These are phyloP conservation scores for Cutaneotrichosporon mucoides DNA, from an alignment of 1,284 basidiomycete species.

Conservation along the genomic window DNA sequence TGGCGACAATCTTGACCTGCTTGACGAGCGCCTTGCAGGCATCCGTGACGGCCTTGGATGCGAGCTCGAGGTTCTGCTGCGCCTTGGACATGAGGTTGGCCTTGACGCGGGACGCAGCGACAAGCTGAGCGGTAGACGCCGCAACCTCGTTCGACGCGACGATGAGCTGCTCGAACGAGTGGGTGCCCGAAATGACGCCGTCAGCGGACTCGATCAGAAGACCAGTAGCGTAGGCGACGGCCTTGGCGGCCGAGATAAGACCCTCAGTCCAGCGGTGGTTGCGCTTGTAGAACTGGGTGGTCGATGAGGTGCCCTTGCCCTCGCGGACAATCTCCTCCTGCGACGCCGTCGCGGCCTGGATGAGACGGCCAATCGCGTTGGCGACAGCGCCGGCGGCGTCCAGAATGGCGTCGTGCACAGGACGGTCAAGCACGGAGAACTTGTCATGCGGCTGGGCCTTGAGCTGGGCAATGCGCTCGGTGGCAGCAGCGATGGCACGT, in stretches of 20 bases:
- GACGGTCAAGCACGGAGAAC: slow-evolving; percentile 84
- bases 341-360: slow-evolving; percentile 92
- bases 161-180: slow-evolving; percentile 96
- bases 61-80: slow-evolving; percentile 90
- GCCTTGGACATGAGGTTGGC: slow-evolving; percentile 98
- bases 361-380: slow-evolving; percentile 87
- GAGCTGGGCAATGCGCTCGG: slow-evolving; percentile 80
- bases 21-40: slow-evolving; percentile 94
- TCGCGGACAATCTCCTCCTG: slow-evolving; percentile 97
- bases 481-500: slow-evolving; percentile 88
- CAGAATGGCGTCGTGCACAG: slow-evolving; percentile 97
- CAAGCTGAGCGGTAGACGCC: slow-evolving; percentile 93
- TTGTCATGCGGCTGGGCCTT: slow-evolving; percentile 81
- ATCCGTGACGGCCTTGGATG: slow-evolving; percentile 96
- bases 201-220: slow-evolving; percentile 96
- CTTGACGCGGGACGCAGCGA: slow-evolving; percentile 97
- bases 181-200: slow-evolving; percentile 92
- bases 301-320: slow-evolving; percentile 84
- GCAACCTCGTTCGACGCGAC: slow-evolving; percentile 99
- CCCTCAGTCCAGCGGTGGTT: slow-evolving; percentile 99
- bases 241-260: slow-evolving; percentile 94
- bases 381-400: slow-evolving; percentile 91
- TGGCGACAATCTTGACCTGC: slow-evolving; percentile 93
- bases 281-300: slow-evolving; percentile 98
- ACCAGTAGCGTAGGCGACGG: slow-evolving; percentile 96